phyloP scores from a whole-genome alignment of 2,329 filamentous ascomycete species.

The Talaromyces sp. region DNA sequence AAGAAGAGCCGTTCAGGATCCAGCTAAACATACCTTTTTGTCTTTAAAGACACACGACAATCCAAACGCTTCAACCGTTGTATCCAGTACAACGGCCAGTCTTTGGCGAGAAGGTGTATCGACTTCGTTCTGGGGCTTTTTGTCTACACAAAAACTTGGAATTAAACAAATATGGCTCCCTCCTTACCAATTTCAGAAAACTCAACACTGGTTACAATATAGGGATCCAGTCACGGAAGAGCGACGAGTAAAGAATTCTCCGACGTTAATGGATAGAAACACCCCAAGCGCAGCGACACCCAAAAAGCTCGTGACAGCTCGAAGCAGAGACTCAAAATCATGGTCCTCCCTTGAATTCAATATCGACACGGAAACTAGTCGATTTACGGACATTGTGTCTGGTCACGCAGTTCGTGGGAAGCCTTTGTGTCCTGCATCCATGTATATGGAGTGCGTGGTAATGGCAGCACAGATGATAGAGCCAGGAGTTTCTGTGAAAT shows the following conservation, averaged over 20 bases:
- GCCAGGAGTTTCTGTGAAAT: constrained; percentile 4
- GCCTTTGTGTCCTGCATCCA: constrained; percentile 7
- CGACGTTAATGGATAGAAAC: neutral
- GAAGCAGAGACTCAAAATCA: constrained; percentile 5
- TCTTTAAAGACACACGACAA: neutral
- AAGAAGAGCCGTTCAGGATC: neutral
- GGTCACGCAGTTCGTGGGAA: constrained; percentile 7
- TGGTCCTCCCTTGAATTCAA: constrained; percentile 8
- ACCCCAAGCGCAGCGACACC: neutral
- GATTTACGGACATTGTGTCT: constrained; percentile 7
- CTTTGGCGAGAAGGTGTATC: constrained; percentile 7
- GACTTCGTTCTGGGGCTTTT: constrained; percentile 1
- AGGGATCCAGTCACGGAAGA: constrained; percentile 6
- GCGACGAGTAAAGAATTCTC: neutral
- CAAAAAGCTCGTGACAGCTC: constrained; percentile 1
- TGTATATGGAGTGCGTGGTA: constrained; percentile 10
- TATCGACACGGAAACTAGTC: constrained; percentile 4
- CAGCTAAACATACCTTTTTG: constrained; percentile 2
- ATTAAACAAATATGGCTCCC: constrained; percentile 8
- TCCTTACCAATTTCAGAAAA: constrained; percentile 6
- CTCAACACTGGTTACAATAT: constrained; percentile 5
- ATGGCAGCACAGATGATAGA: constrained; percentile 9
- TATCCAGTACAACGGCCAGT: neutral
- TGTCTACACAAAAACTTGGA: neutral
- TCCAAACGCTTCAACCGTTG: neutral